These are phyloP conservation scores for Tricholoma saponaceum DNA, from an alignment of 768 basidiomycete genomes.

Conservation along the genomic window DNA sequence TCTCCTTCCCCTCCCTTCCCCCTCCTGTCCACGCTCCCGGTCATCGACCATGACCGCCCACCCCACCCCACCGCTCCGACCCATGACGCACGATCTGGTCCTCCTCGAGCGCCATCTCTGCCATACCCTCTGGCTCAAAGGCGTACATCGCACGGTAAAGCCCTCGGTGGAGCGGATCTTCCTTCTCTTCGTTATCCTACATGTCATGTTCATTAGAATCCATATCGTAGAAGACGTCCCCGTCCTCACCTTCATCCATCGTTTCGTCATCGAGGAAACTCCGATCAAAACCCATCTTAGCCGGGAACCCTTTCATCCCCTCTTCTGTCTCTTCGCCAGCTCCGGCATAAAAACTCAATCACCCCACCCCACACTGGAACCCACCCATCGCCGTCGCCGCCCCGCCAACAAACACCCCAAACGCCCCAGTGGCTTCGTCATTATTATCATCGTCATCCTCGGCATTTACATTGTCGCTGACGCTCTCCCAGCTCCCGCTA, in stretches of 20 bases:
- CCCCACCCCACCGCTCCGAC: slow-evolving; percentile 73
- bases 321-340: slow-evolving; percentile 18
- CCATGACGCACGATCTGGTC: slow-evolving; percentile 74
- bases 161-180: slow-evolving; percentile 56
- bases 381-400: slow-evolving; percentile 11
- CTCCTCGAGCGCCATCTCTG: slow-evolving; percentile 79
- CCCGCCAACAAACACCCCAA: slow-evolving; percentile 26
- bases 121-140: slow-evolving; percentile 76
- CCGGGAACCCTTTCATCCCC: slow-evolving; percentile 34
- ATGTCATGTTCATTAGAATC: slow-evolving; percentile 12
- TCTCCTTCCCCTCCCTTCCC: too few species aligned
- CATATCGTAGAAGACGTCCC: slow-evolving; percentile 10
- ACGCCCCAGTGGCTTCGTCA: slow-evolving; percentile 17
- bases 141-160: slow-evolving; percentile 74
- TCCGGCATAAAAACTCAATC: slow-evolving; percentile 3
- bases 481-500: slow-evolving; percentile 11
- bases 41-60: slow-evolving; percentile 69
- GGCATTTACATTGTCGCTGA: slow-evolving; percentile 14
- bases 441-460: slow-evolving; percentile 12
- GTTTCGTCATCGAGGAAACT: slow-evolving; percentile 39
- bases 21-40: slow-evolving; percentile 13
- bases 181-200: slow-evolving; percentile 22
- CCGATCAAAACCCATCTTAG: slow-evolving; percentile 39
- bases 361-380: not conserved
- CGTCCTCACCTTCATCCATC: slow-evolving; percentile 21